These are phyloP conservation scores for Artemisia argyi DNA, from an alignment of 129 eudicot species.

Conservation along the genomic window DNA sequence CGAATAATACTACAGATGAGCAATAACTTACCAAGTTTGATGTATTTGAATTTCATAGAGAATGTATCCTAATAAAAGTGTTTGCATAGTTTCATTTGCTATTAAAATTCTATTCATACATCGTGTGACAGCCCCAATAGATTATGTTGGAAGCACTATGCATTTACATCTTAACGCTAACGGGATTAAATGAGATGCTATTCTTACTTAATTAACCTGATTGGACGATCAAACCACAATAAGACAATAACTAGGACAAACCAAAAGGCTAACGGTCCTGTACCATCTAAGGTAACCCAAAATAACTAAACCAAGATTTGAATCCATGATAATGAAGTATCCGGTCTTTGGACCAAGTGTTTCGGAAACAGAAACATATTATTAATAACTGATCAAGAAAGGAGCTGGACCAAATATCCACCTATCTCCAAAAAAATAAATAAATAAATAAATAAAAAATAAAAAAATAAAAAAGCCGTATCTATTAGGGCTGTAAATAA, in stretches of 20 bases:
- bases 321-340: no score
- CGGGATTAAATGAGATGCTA: no score
- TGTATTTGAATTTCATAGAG: conserved; percentile 5
- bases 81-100: not conserved
- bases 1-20: conserved; percentile 12
- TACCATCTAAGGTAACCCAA: not conserved
- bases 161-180: not conserved
- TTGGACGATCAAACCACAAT: no score
- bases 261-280: not conserved
- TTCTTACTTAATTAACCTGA: no score
- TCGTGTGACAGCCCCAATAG: conserved; percentile 3
- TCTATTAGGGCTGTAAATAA: no score
- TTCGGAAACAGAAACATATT: not conserved
- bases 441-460: no score
- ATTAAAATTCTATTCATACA: conserved; percentile 2
- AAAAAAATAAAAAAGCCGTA: no score
- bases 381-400: no score
- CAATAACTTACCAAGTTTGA: conserved; percentile 21
- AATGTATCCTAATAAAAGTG: not conserved
- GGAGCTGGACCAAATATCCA: no score
- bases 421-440: not conserved
- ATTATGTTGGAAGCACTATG: not conserved
- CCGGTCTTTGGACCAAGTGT: no score
- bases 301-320: no score
- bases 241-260: no score